These are phyloP conservation scores for Amanita muscaria DNA, from an alignment of 768 basidiomycete species.

Conservation along the genomic window DNA sequence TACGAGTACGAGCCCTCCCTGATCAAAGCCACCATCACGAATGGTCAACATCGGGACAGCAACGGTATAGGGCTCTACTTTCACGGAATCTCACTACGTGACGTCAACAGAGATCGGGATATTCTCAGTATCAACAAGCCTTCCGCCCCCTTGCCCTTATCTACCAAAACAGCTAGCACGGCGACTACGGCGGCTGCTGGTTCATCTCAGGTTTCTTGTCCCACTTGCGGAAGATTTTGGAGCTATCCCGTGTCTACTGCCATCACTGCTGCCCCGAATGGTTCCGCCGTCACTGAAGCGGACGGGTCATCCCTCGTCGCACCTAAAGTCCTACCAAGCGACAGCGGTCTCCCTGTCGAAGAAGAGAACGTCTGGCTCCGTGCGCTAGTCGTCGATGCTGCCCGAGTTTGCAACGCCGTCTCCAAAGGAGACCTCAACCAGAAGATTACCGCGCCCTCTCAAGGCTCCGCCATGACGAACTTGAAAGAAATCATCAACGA, in stretches of 20 bases:
- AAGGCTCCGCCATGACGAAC: constrained; percentile 73
- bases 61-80: not conserved
- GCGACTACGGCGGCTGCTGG: not conserved
- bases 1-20: not conserved
- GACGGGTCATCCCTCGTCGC: not conserved
- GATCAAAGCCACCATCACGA: not conserved
- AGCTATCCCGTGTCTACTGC: constrained; percentile 19
- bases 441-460: constrained; percentile 72
- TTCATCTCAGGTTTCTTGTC: constrained; percentile 21
- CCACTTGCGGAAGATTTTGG: constrained; percentile 38
- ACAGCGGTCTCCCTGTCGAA: constrained; percentile 4
- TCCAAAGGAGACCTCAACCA: constrained; percentile 68
- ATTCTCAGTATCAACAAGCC: not conserved
- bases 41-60: not conserved
- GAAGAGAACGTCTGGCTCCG: constrained; percentile 66
- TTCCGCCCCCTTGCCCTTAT: not conserved
- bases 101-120: constrained; percentile 4
- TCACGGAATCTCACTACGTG: not conserved
- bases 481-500: constrained; percentile 73
- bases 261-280: not conserved
- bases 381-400: constrained; percentile 78
- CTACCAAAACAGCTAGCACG: not conserved
- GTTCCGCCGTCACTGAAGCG: not conserved
- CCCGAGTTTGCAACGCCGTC: constrained; percentile 74
- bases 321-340: not conserved